Base-by-base conservation (phyloP, 768 basidiomycete genomes). In the Termitomyces sp. region DNA sequence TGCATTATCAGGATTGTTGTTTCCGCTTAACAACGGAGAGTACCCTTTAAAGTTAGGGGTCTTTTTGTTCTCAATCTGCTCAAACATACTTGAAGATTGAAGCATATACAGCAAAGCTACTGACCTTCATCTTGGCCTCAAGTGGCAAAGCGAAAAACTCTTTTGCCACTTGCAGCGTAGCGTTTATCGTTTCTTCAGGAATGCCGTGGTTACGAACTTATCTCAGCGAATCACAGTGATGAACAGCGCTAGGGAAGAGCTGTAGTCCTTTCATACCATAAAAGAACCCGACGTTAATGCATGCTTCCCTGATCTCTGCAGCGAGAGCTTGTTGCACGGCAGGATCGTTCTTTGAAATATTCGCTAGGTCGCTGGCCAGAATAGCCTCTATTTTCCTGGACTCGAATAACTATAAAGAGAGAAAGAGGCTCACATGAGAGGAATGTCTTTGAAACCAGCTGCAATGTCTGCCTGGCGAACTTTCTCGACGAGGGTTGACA, bases 201-300 rank as follows among this genome's bases (percentile, higher is more conserved):
- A 95, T 87, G 2, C 84, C 84, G 63, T 95, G 93, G 61, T 92
- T 91, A 65, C 74, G 80, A 18, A 91, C 88, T 93, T 67, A n/a
- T 48, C 44, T 48, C n/a, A 16, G 2, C 6, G 22, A 44, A 34
- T 20, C 16, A 31, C 24, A 24, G 9, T 41, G 13, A 41, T 41
- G 12, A 31, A 31, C 20, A 39, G 41, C 42, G 31, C 13, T 9
- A 22, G 13, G 16, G 13, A 37, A 28, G 24, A 28, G 5, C 12
- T 15, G 28, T 12, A 33, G 10, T 33, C 24, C 51, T 39, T 8
- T 28, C 73, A 22, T 60, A 88, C 88, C 81, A 64, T 94, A 94
- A 69, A 94, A 90, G 68, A 95, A 94, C 1, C 92, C 92, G 6
- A 90, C 90, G 52, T 82, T 79, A 55, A 90, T 84, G 62, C 90